Percentiles rank a stretch among this genome's conserved stretches.
Evolutionary conservation across 176 grass and related monocot genomes (phyloP).

Genomic region (Aegilops umbellulata): DNA sequence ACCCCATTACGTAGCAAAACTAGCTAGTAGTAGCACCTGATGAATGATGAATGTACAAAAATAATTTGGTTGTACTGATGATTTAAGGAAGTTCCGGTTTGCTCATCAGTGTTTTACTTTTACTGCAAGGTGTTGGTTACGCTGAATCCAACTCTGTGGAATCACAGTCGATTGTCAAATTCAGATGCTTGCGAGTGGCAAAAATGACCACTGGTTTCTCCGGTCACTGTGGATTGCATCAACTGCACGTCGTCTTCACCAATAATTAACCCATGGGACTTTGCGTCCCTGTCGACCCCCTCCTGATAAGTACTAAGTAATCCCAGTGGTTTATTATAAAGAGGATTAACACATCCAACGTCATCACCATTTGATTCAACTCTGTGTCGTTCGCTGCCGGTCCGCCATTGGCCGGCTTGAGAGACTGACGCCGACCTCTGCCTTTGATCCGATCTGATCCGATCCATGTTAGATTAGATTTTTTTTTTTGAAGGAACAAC

Average conservation of each 20-base stretch:
- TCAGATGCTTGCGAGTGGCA: not conserved
- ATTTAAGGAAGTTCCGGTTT: not conserved
- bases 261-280: not conserved
- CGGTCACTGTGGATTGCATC: not conserved
- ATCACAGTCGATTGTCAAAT: not conserved
- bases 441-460: not conserved
- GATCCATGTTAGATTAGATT: not conserved
- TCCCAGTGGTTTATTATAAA: not conserved
- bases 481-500: too few species aligned
- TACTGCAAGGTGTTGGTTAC: not conserved
- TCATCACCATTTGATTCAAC: not conserved
- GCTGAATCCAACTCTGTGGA: not conserved
- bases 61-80: not conserved
- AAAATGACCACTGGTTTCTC: not conserved
- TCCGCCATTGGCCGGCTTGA: not conserved
- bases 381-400: not conserved
- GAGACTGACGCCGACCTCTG: not conserved
- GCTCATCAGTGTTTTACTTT: not conserved
- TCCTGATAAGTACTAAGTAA: too few species aligned
- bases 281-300: not conserved
- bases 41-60: not conserved
- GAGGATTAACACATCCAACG: not conserved
- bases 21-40: not conserved
- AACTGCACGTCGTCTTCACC: not conserved
- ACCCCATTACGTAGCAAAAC: not conserved